Base-by-base conservation (phyloP, 73 alveolate species). In the Paramecium bursaria region DNA sequence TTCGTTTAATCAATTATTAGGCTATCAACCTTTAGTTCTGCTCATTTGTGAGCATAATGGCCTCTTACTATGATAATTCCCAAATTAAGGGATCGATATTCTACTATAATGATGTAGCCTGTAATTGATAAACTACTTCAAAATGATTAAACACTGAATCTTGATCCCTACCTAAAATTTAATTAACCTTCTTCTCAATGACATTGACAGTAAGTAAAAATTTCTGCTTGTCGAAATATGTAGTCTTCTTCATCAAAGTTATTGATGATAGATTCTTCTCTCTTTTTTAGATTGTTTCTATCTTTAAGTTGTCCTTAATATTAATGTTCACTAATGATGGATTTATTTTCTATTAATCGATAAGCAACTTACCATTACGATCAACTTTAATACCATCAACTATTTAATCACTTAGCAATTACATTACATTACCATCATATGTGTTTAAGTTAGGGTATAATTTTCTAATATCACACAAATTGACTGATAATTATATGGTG, bases 21-120 rank as follows among this genome's bases (percentile, higher is more conserved):
- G 82, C 82, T 35, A 67, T 67, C 7, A 42, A 44, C 19, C 44
- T 67, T 17, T 26, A 17, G 11, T 67, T 42, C 19, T 67, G 33
- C 9, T 67, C 9, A 42, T 67, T 53, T 3, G 82, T 67, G 7
- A 67, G 26, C 21, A 39, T 4, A 21, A 39, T 21, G 17, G 82
- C 82, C 19, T 67, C 82, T 15, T 35, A 42, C 33, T 47, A 25
- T 2, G 82, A 67, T 9, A 67, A 33, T 42, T 67, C 82, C 82
- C 82, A 67, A 39, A 39, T 57, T 3, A 39, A 67, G 9, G 50
- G 26, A 7, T 2, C 15, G 1, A 17, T 26, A 57, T 57, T 57
- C 2, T 57, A 27, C 21, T 67, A 35, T 6, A 67, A 42, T 21
- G 82, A 39, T 25, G 33, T 67, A 5, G 82, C 82, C 17, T 14